Percentiles rank a stretch among this genome's conserved stretches.
phyloP scores from a whole-genome alignment of 768 basidiomycete species.

The Xerocomellus amylosporus region DNA sequence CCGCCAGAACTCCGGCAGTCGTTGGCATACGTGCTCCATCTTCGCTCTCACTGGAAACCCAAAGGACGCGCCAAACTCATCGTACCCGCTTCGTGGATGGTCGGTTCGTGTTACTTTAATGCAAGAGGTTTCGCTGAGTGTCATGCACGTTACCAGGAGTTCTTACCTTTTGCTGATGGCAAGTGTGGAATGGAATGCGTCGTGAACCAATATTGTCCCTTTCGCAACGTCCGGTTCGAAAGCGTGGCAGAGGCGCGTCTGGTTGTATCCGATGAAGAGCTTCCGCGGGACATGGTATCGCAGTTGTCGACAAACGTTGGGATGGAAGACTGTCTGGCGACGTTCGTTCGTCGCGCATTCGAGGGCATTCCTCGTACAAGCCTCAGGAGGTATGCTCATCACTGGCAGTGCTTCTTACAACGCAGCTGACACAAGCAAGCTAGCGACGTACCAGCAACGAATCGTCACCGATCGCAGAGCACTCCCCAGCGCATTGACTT shows the following conservation, averaged over 20 bases:
- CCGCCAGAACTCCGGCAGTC: slow-evolving; percentile 16
- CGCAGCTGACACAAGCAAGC: slow-evolving; percentile 3
- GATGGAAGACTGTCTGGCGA: neutral
- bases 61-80: slow-evolving; percentile 14
- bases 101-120: slow-evolving; percentile 3
- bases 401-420: neutral
- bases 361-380: slow-evolving; percentile 14
- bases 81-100: slow-evolving; percentile 27
- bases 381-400: slow-evolving; percentile 15
- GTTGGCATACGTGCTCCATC: slow-evolving; percentile 22
- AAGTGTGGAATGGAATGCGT: neutral
- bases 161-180: slow-evolving; percentile 1
- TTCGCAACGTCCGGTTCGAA: slow-evolving; percentile 18
- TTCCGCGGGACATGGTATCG: slow-evolving; percentile 13
- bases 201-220: slow-evolving; percentile 10
- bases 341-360: slow-evolving; percentile 15
- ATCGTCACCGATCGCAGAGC: neutral
- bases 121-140: neutral
- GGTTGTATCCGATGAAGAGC: neutral
- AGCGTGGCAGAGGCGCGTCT: neutral
- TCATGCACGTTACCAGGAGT: slow-evolving; percentile 6
- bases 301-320: slow-evolving; percentile 4
- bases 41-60: slow-evolving; percentile 23
- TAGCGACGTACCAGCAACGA: slow-evolving; percentile 6
- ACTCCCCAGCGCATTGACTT: slow-evolving; percentile 9